Evolutionary conservation across 2,329 filamentous ascomycete genomes (phyloP), one percentile per base, ranked within the genome.

Genomic region (Colletotrichum godetiae): DNA sequence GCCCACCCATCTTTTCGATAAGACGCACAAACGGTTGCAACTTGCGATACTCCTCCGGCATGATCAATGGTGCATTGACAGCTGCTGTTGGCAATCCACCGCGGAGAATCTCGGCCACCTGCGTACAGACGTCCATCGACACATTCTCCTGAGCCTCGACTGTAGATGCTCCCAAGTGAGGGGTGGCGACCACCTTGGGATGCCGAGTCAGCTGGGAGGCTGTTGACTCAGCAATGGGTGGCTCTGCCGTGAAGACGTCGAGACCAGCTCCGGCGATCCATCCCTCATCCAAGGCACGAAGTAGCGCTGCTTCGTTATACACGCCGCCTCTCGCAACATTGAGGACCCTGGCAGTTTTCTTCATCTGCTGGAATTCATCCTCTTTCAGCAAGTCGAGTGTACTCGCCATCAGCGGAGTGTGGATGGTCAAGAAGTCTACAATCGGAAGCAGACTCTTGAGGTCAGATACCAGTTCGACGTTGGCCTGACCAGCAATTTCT

Each of bases 61-160:
- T 85, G 74, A 96, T 96, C 67, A 96, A 88, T 5, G 94, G 94
- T 0, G 93, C 94, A 76, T 97, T 96, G 79, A 96, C 94, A 5
- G 94, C 93, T 24, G 89, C 91, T 1, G 93, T 93, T 0, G 94
- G 94, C 1, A 95, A 86, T 0, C 92, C 92, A 3, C 94, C 94
- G 0, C 87, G 86, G 2, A 97, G 85, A 55, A 96, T 94, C 71
- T 92, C 89, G 0, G 93, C 87, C 13, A 95, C 93, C 82, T 97
- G 94, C 42, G 92, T 92, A 81, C 94, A 96, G 10, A 96, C 94
- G 77, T 96, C 94, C 75, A 95, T 89, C 1, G 92, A 94, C 4
- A 95, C 94, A 74, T 95, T 95, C 78, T 96, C 93, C 80, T 97
- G 94, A 0, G 94, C 94, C 86, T 97, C 94, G 42, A 93, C 88